Evolutionary conservation across 169 alveolate genomes (phyloP), one percentile per base, ranked within the genome.

Genomic region (Eimeria sp.): DNA sequence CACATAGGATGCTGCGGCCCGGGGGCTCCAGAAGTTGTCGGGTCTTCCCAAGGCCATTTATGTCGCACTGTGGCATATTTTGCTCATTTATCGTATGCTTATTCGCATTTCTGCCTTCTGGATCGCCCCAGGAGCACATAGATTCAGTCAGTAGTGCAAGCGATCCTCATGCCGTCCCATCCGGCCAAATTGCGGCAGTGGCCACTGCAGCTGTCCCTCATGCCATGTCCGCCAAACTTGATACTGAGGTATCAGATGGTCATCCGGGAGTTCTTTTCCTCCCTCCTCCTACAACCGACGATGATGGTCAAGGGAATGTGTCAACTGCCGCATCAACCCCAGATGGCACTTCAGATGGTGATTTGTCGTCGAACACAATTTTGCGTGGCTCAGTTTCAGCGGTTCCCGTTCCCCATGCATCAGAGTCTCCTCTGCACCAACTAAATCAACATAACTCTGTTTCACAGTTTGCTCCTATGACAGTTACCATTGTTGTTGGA

Each of bases 401-500:
- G 83, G 58, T 4, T 9, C 56, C 83, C 54, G 62, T 18, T 52
- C 27, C 88, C 46, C 56, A 56, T 11, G 62, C 14, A 46, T 52
- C 88, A n/a, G 71, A 52, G 43, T 11, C 88, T 52, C 88, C n/a
- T 4, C 71, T 16, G 14, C 68, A 46, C 11, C 68, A 46, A 16
- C 52, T 30, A 27, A 46, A 30, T 30, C 88, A 78, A 6, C 10
- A 25, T 27, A 54, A 13, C 10, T 78, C 88, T 30, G 16, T 54
- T 43, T 43, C 88, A 52, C 88, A 49, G 52, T 78, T 87, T 64
- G 40, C 60, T 54, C 93, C 93, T 25, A 60, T 87, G 93, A 87
- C 93, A 9, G 72, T 87, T 23, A 87, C 83, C 52, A 87, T 87
- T 46, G 93, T 87, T 87, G 62, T 87, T 62, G 93, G 93, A 33